Conservation (phyloP, 306 rosid species). For the Lathyrus sativus region DNA sequence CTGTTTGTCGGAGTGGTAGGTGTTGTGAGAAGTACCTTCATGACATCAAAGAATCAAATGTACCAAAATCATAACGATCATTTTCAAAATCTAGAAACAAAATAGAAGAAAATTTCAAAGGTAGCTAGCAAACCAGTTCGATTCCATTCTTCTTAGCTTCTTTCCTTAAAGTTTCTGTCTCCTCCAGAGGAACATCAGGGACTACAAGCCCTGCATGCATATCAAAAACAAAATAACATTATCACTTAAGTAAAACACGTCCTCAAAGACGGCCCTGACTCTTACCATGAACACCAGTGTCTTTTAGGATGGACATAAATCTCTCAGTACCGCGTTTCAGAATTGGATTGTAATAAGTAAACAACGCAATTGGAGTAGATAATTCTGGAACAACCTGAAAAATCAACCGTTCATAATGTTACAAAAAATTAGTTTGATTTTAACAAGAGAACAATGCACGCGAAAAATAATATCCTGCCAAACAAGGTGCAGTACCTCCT, state of each 20-base stretch:
- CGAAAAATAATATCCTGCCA: not conserved
- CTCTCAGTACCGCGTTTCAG: constrained; percentile 75
- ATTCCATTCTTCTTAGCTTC: constrained; percentile 77
- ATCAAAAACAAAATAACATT: constrained; percentile 4
- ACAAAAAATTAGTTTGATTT: constrained; percentile 11
- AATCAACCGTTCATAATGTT: constrained; percentile 34
- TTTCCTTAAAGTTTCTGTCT: constrained; percentile 62
- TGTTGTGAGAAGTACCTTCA: constrained; percentile 86
- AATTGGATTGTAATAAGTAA: constrained; percentile 88
- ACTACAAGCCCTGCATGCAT: constrained; percentile 78
- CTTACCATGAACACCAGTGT: constrained; percentile 76
- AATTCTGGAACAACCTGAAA: constrained; percentile 80
- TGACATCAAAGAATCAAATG: constrained; percentile 35
- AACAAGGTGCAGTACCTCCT: constrained; percentile 54
- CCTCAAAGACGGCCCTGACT: not conserved
- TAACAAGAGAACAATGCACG: constrained; percentile 17
- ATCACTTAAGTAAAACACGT: not conserved
- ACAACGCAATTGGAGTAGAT: constrained; percentile 84
- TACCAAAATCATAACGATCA: constrained; percentile 23
- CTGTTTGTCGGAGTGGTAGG: constrained; percentile 80
- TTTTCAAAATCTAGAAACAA: constrained; percentile 25
- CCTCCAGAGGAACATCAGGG: constrained; percentile 95
- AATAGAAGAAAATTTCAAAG: constrained; percentile 13
- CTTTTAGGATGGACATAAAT: constrained; percentile 74
- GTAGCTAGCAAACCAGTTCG: constrained; percentile 64